Conservation (phyloP, 768 basidiomycete species). For the Macrolepiota dolichaula region DNA sequence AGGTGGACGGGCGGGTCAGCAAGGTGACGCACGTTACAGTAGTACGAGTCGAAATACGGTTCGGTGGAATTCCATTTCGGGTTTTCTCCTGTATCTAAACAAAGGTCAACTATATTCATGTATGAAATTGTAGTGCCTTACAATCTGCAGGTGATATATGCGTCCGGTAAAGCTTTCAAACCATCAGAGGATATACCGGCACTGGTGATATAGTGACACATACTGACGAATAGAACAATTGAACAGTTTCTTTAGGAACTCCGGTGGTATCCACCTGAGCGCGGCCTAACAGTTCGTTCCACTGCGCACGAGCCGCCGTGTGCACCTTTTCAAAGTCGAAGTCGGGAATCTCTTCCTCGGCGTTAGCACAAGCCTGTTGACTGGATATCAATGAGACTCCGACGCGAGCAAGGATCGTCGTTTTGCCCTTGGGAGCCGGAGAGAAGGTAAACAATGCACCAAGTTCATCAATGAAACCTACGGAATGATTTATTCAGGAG, state of each 20-base stretch:
- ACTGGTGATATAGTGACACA: constrained; percentile 14
- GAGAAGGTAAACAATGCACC: constrained; percentile 53
- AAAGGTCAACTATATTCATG: neutral
- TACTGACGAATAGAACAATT: constrained; percentile 59
- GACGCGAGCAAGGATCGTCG: constrained; percentile 53
- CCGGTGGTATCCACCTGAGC: constrained; percentile 48
- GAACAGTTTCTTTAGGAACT: constrained; percentile 46
- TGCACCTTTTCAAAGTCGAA: constrained; percentile 52
- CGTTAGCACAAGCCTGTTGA: constrained; percentile 58
- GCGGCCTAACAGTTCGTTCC: constrained; percentile 57
- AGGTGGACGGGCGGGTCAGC: neutral
- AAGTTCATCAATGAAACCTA: constrained; percentile 47
- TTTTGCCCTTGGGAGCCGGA: constrained; percentile 34
- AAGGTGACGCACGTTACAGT: constrained; percentile 53
- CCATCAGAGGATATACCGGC: neutral
- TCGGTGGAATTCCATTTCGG: constrained; percentile 61
- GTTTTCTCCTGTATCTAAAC: constrained; percentile 59
- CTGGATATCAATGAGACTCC: constrained; percentile 65
- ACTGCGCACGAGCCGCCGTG: constrained; percentile 38
- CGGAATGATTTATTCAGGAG: neutral
- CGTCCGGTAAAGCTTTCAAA: constrained; percentile 47
- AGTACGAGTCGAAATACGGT: constrained; percentile 65
- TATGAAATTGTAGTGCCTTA: constrained; percentile 24
- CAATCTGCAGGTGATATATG: constrained; percentile 67
- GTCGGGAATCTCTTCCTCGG: constrained; percentile 56